Evolutionary conservation across 768 basidiomycete species (phyloP).

Genomic region (Leccinum longicurvipes): DNA sequence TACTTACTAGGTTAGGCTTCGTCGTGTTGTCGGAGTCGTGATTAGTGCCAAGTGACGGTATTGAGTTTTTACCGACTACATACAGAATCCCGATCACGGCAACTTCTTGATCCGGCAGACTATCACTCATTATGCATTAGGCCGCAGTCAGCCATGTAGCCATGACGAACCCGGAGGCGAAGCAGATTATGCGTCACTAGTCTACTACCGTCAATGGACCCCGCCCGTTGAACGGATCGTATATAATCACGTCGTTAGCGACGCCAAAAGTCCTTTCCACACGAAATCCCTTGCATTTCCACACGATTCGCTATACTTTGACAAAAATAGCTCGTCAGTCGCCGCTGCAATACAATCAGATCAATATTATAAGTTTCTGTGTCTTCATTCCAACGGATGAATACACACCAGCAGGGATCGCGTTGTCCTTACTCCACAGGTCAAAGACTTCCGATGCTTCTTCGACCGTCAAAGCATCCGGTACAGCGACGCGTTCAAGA

Average conservation of each 20-base stretch:
- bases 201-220: background rate
- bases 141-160: background rate
- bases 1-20: no score
- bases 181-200: background rate
- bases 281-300: slow-evolving; percentile 83
- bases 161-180: background rate
- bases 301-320: slow-evolving; percentile 71
- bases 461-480: slow-evolving; percentile 52
- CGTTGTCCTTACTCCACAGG: slow-evolving; percentile 64
- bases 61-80: no score
- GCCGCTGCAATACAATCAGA: slow-evolving; percentile 26
- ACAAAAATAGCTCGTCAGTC: slow-evolving; percentile 71
- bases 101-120: no score
- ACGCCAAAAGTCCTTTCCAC: slow-evolving; percentile 53
- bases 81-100: no score
- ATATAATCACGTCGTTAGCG: slow-evolving; percentile 22
- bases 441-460: slow-evolving; percentile 80
- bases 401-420: slow-evolving; percentile 47
- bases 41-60: no score
- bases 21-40: no score
- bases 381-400: background rate
- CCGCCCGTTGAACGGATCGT: background rate
- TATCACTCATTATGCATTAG: no score
- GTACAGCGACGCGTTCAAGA: slow-evolving; percentile 47
- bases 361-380: background rate